Percentiles rank a stretch among this genome's conserved stretches.
phyloP scores from a whole-genome alignment of 2,329 filamentous ascomycete species.

The Monilinia aucupariae region DNA sequence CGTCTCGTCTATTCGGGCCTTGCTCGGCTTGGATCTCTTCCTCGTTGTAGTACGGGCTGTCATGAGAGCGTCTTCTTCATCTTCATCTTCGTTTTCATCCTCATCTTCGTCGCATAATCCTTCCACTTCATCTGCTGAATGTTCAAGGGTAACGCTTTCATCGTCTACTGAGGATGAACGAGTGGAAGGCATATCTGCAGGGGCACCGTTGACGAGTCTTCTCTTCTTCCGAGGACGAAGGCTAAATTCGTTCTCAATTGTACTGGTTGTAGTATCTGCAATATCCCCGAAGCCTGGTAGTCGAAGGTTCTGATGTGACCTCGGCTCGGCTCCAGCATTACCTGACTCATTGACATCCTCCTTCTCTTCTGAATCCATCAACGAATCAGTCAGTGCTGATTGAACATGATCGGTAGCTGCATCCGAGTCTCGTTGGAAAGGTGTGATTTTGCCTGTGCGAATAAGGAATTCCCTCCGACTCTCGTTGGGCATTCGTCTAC shows the following conservation, averaged over 20 bases:
- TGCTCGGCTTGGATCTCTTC: constrained; percentile 28
- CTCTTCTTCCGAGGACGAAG: constrained; percentile 54
- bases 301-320: constrained; percentile 68
- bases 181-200: constrained; percentile 19
- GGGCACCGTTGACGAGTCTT: constrained; percentile 37
- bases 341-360: constrained; percentile 40
- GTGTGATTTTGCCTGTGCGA: constrained; percentile 94
- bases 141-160: constrained; percentile 30
- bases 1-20: constrained; percentile 32
- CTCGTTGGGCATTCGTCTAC: constrained; percentile 67
- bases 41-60: constrained; percentile 38
- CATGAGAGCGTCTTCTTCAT: constrained; percentile 38
- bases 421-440: constrained; percentile 69
- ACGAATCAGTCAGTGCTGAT: constrained; percentile 67
- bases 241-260: constrained; percentile 49
- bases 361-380: constrained; percentile 76
- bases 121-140: constrained; percentile 25
- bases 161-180: constrained; percentile 35
- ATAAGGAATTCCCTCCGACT: constrained; percentile 85
- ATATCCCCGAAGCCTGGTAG: constrained; percentile 64
- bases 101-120: constrained; percentile 33
- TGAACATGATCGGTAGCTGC: constrained; percentile 52
- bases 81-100: no score
- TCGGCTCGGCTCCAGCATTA: constrained; percentile 42
- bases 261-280: constrained; percentile 34